Evolutionary conservation across 345 rosid species (phyloP), one percentile per base, ranked within the genome.

Genomic region (Moricandia arvensis): DNA sequence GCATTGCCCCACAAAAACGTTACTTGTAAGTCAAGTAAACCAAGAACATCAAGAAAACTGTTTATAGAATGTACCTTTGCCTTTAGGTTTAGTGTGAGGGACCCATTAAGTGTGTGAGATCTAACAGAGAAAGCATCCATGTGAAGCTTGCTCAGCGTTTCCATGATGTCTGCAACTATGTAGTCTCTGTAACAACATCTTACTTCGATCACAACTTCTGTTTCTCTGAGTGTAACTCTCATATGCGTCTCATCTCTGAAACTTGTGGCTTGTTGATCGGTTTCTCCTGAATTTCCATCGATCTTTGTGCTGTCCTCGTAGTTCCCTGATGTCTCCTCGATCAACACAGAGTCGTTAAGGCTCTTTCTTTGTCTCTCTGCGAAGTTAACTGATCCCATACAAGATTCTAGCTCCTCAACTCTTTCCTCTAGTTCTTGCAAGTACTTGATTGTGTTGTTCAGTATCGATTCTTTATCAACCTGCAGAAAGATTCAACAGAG

Each of bases 391-490:
- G 86, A 85, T 34, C 85, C 89, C 86, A 74, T 84, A 83, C 94
- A 85, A 53, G 97, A 90, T 81, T 93, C 91, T 67, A 90, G 73
- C 72, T 88, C 94, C 72, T 88, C 96, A 5, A 93, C 91, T 77
- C 91, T 88, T 60, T 87, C 89, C 73, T 88, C 89, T 10, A 90
- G 89, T 74, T 81, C 86, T 78, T 83, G 82, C 69, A 88, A 72
- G 87, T 90, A 86, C 66, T 77, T 82, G 45, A 87, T 90, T 47
- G 91, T 87, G 77, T 87, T 86, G 58, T 79, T 81, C 43, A 90
- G 82, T 80, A 90, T 79, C 12, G 89, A 81, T 65, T 84, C 85
- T 81, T 88, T 87, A 72, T 85, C 92, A 63, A 83, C 79, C 92
- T 90, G 85, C 80, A 76, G 1, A 12, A n/a, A 15, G 2, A 55